phyloP scores from a whole-genome alignment of 495 filamentous ascomycete genomes.

The Oleoguttula mirabilis region DNA sequence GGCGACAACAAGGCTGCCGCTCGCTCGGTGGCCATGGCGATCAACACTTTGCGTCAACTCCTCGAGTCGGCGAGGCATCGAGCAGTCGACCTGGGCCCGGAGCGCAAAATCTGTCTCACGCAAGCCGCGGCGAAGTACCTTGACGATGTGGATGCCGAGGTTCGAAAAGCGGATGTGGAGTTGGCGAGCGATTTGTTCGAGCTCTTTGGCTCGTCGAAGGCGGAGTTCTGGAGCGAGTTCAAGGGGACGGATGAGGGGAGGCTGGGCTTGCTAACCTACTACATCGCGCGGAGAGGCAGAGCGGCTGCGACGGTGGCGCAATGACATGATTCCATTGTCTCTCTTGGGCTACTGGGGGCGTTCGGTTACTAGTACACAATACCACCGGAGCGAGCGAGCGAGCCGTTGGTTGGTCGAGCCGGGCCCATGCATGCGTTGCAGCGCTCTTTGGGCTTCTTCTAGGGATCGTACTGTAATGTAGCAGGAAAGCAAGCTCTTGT shows the following conservation, averaged over 20 bases:
- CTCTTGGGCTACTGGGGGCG: too few species aligned
- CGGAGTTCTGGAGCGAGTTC: conserved; percentile 30
- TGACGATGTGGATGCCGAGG: conserved; percentile 59
- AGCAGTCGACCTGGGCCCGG: conserved; percentile 16
- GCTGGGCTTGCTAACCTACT: conserved; percentile 34
- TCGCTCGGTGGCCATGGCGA: conserved; percentile 11
- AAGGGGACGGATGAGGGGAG: conserved; percentile 30
- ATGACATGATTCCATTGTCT: too few species aligned
- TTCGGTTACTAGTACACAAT: too few species aligned
- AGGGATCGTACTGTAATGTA: too few species aligned
- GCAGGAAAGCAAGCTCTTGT: too few species aligned
- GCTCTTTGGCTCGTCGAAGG: conserved; percentile 33
- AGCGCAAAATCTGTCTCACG: conserved; percentile 35
- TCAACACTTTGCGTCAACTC: conserved; percentile 17
- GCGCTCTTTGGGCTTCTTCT: too few species aligned
- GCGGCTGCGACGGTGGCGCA: conserved; percentile 5
- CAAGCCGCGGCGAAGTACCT: conserved; percentile 49
- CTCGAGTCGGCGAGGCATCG: conserved; percentile 9
- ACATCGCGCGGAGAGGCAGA: conserved; percentile 29
- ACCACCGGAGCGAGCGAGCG: too few species aligned
- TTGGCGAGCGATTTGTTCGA: conserved; percentile 64
- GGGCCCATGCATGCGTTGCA: too few species aligned
- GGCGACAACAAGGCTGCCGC: conserved; percentile 4
- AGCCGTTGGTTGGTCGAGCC: too few species aligned
- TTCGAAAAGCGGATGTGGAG: conserved; percentile 65